Conservation (phyloP, 345 rosid species). For the Combretum micranthum region DNA sequence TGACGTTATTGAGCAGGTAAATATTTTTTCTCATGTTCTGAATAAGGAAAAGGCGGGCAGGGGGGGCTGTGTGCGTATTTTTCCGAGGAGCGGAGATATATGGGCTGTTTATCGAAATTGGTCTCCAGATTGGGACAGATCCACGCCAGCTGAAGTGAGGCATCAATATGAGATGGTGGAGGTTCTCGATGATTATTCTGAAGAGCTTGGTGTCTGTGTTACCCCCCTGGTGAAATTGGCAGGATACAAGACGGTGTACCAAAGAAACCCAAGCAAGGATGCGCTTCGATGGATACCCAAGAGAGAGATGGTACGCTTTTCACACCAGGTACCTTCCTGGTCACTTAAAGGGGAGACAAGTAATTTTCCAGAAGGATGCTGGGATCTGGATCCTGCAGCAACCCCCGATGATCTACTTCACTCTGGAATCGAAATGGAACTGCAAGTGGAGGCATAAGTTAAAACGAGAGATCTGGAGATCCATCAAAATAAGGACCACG, state of each 20-base stretch:
- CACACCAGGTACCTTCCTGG: constrained; percentile 93
- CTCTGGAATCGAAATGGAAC: constrained; percentile 28
- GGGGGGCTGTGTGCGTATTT: constrained; percentile 96
- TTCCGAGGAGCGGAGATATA: constrained; percentile 78
- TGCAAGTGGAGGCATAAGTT: constrained; percentile 3
- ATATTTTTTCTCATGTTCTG: constrained; percentile 86
- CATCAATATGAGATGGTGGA: constrained; percentile 97
- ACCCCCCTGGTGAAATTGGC: constrained; percentile 63
- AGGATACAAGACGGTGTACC: constrained; percentile 91
- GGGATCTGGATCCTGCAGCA: constrained; percentile 99
- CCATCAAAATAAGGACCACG: constrained; percentile 18
- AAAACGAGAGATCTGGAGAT: neutral
- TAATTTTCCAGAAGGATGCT: constrained; percentile 64
- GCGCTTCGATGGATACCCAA: constrained; percentile 84
- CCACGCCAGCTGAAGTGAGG: constrained; percentile 75
- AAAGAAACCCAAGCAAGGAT: constrained; percentile 39
- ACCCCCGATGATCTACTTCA: constrained; percentile 93
- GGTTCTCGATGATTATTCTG: constrained; percentile 84
- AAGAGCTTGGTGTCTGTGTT: constrained; percentile 83
- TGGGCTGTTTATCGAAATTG: constrained; percentile 96
- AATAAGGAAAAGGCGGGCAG: constrained; percentile 85
- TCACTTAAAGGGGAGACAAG: constrained; percentile 55
- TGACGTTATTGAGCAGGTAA: constrained; percentile 81
- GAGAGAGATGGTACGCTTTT: constrained; percentile 84
- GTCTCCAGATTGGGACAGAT: constrained; percentile 76